Evolutionary conservation across 106 monocot genomes (phyloP), one percentile per base, ranked within the genome.

Genomic region (Allium fistulosum): DNA sequence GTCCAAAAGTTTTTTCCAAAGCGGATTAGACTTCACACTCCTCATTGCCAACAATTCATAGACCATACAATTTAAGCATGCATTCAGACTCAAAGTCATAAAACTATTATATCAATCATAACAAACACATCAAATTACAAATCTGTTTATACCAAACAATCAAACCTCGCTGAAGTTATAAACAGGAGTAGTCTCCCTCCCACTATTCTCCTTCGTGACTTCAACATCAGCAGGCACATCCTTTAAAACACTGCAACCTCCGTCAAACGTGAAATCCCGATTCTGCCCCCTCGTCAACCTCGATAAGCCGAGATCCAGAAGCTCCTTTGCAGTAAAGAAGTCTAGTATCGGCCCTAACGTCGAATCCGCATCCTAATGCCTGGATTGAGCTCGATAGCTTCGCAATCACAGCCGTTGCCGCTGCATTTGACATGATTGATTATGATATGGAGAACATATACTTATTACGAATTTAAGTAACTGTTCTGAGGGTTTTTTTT

Each of bases 261-360:
- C 67, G 47, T 13, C 56, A 53, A 90, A 11, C 1, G 4, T 58
- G 28, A 87, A 63, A 37, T 79, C 78, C 74, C 78, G 48, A 11
- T 57, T 48, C 49, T 26, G 37, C 11, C 6, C n/a, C 65, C 58
- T 71, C 86, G 45, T 78, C 76, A 7, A 79, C 26, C 51, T 26
- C 61, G 46, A 84, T 71, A 56, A 94, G 81, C 27, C 83, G 69
- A 22, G 83, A 80, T 37, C 81, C 85, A 2, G 84, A 68, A 13
- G 80, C 67, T 18, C 90, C 94, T 74, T 90, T 94, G 80, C 94
- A 90, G 83, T 94, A 94, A 71, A 94, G 87, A 13, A 94, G 82
- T 15, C 94, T 78, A 9, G 81, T 79, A 67, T 94, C 94, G 11
- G 87, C 74, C n/a, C 82, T 79, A 11, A 90, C 90, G 61, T 94